Percentiles rank a stretch among this genome's conserved stretches.
These are phyloP conservation scores for Berberis thunbergii DNA, from an alignment of 164 flowering plant genomes.

Conservation along the genomic window DNA sequence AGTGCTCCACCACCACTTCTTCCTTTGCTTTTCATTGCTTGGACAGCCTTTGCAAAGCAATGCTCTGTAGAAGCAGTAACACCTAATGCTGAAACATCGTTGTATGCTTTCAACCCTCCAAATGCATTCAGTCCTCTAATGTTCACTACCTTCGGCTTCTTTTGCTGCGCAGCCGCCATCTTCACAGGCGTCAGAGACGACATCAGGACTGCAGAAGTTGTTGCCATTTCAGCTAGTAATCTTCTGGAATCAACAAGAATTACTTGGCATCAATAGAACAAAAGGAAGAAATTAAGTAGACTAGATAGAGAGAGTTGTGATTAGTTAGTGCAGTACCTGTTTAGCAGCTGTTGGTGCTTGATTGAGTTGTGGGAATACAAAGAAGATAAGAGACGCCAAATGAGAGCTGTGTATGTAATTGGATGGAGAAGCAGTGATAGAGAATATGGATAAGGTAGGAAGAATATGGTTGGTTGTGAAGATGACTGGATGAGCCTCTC, in stretches of 20 bases:
- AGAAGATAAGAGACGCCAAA: constrained; percentile 8
- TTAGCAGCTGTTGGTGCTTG: neutral
- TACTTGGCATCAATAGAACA: no score
- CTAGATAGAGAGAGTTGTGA: no score
- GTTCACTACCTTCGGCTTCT: constrained; percentile 25
- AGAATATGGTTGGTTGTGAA: constrained; percentile 25
- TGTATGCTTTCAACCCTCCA: constrained; percentile 62
- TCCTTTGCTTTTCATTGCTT: constrained; percentile 31
- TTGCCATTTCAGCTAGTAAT: constrained; percentile 22
- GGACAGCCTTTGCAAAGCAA: constrained; percentile 45
- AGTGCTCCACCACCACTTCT: constrained; percentile 48
- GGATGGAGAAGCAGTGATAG: constrained; percentile 7
- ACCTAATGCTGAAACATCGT: constrained; percentile 40
- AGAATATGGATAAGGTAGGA: constrained; percentile 29
- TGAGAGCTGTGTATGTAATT: constrained; percentile 8
- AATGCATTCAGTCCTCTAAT: constrained; percentile 55
- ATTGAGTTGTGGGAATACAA: constrained; percentile 6
- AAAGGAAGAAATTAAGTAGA: no score
- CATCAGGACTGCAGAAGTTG: constrained; percentile 29
- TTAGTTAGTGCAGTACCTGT: no score
- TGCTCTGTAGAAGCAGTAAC: constrained; percentile 39
- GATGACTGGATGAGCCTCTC: constrained; percentile 10
- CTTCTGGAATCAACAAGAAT: neutral
- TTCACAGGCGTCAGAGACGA: constrained; percentile 8
- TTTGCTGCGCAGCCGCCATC: neutral